These are phyloP conservation scores for Puccinellia tenuiflora DNA, from an alignment of 176 grass and related monocot species.

Conservation along the genomic window DNA sequence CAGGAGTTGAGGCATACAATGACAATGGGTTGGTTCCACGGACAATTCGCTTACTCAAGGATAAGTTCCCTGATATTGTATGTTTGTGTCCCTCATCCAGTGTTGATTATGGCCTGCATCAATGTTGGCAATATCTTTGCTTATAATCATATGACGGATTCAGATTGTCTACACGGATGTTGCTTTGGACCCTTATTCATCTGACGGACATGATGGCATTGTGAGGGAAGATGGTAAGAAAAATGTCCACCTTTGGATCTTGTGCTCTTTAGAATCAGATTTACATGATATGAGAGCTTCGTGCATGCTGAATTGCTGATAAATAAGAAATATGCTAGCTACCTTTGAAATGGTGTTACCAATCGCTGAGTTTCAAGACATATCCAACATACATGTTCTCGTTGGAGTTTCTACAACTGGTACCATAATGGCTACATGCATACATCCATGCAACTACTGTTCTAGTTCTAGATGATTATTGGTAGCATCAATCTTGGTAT, in stretches of 20 bases:
- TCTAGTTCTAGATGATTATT: not conserved
- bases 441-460: not conserved
- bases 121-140: not conserved
- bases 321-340: not conserved
- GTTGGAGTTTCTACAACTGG: not conserved
- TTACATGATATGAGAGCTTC: not conserved
- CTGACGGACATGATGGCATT: constrained; percentile 98
- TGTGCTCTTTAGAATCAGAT: not conserved
- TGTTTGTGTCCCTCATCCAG: constrained; percentile 4
- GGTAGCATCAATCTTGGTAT: not conserved
- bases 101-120: not conserved
- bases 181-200: constrained; percentile 95
- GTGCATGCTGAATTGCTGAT: not conserved
- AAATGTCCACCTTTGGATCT: not conserved
- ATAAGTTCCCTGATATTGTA: constrained; percentile 95
- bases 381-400: not conserved
- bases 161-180: constrained; percentile 96
- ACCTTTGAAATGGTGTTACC: not conserved
- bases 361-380: not conserved
- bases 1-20: constrained; percentile 90
- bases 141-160: not conserved
- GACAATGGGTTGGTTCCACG: constrained; percentile 92
- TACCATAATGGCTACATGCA: not conserved
- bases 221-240: constrained; percentile 93
- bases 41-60: constrained; percentile 83